Evolutionary conservation across 176 grass and related monocot species (phyloP), one percentile per base, ranked within the genome.

Genomic region (Carex littledalei): DNA sequence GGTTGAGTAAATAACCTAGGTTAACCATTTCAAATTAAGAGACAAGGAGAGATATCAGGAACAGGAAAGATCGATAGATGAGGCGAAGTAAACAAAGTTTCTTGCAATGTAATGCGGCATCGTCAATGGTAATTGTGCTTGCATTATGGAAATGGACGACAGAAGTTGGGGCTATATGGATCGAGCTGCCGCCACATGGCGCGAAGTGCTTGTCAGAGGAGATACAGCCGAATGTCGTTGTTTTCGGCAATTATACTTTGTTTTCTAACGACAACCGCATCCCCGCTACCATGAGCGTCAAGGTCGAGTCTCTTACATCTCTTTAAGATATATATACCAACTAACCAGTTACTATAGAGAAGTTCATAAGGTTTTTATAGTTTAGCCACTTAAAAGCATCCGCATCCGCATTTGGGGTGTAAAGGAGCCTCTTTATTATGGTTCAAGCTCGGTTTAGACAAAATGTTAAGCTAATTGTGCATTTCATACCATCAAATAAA

Each of bases 131-230:
- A 45, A 58, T 47, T 60, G 58, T 0, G 75, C 35, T 29, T 47
- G 52, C 76, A 81, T 87, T 79, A 78, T 83, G 84, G 59, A 79
- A 85, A 4, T 52, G 26, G 82, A 53, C 66, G 34, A 50, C 87
- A 54, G 61, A 78, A 21, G 91, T 87, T 6, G 88, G 78, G 15
- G 94, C 89, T 16, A 61, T 97, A 29, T 97, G 94, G 94, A 78
- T 97, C 26, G 89, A 97, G 75, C 85, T 97, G 69, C 22, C 85
- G 3, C 81, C 88, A 52, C 84, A 88, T 12, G 89, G 82, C 43
- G 72, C 86, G 16, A 94, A 97, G 71, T 97, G 91, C 83, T 74
- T 94, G 34, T 90, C 88, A 63, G 91, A 97, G 89, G 91, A 97
- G 86, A 97, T 97, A 85, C 89, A 90, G 43, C 82, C 86, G 34